A percentile compares a stretch with the other conserved stretches of the same genome.
Conservation (phyloP, 176 grass and related monocot genomes). For the Carex littledalei region DNA sequence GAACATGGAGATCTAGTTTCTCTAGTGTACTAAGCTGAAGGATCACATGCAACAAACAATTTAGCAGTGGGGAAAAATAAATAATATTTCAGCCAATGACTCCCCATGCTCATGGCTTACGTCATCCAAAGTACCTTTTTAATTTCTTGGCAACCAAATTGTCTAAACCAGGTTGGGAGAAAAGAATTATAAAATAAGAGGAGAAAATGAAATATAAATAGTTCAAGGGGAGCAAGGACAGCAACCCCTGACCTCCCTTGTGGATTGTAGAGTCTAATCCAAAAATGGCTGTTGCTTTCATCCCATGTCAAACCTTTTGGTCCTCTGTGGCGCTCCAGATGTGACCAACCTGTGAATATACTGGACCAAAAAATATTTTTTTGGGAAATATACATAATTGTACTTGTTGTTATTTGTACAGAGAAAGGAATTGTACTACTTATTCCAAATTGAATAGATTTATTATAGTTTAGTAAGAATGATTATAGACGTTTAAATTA, state of each 20-base stretch:
- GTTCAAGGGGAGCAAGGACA: conserved; percentile 9
- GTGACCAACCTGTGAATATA: neutral
- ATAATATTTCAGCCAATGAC: neutral
- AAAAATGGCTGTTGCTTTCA: conserved; percentile 17
- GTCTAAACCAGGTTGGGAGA: conserved; percentile 10
- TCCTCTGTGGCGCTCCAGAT: neutral
- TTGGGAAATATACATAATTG: neutral
- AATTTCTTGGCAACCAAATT: neutral
- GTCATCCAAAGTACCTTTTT: neutral
- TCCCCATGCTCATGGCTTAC: conserved; percentile 11
- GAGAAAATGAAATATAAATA: conserved; percentile 9
- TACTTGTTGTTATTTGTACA: neutral
- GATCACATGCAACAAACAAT: neutral
- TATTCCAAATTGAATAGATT: neutral
- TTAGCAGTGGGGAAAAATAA: neutral
- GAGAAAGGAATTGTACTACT: neutral
- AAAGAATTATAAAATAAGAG: neutral
- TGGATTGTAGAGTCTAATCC: neutral
- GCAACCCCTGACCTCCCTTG: conserved; percentile 13
- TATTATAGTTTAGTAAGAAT: neutral
- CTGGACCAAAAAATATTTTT: neutral
- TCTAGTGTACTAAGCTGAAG: neutral
- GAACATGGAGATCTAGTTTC: neutral
- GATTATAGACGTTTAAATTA: neutral
- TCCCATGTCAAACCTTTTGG: conserved; percentile 4